Evolutionary conservation across 306 rosid genomes (phyloP).

Genomic region (Prosopis cineraria): DNA sequence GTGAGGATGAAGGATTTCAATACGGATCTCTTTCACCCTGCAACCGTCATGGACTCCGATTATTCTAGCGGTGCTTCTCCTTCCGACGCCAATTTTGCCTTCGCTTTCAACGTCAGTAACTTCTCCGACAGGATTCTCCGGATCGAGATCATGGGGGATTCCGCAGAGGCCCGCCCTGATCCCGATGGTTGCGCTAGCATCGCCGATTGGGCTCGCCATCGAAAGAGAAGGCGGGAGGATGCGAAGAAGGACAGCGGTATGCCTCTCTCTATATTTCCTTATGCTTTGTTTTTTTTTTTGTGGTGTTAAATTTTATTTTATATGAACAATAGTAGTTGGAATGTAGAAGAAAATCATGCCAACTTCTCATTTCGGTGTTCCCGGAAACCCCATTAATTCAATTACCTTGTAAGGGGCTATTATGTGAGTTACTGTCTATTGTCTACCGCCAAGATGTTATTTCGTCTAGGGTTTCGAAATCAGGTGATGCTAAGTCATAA

Average conservation of each 20-base stretch:
- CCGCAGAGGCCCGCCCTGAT: slow-evolving; percentile 53
- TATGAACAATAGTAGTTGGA: not conserved
- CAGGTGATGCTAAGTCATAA: not conserved
- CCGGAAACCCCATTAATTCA: not conserved
- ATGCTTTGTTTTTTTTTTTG: not conserved
- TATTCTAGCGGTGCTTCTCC: slow-evolving; percentile 48
- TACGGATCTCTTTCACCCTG: slow-evolving; percentile 87
- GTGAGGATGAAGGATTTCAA: slow-evolving; percentile 41
- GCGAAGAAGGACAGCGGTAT: slow-evolving; percentile 72
- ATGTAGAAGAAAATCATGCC: not conserved
- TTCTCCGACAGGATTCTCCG: slow-evolving; percentile 90
- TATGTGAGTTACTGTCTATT: not conserved
- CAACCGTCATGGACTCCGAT: slow-evolving; percentile 67
- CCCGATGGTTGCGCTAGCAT: slow-evolving; percentile 62
- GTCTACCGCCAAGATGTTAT: not conserved
- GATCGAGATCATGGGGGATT: slow-evolving; percentile 81
- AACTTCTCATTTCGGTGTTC: not conserved
- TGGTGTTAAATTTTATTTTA: not conserved
- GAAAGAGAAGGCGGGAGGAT: slow-evolving; percentile 90
- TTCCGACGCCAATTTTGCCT: slow-evolving; percentile 83
- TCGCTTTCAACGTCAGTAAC: slow-evolving; percentile 94
- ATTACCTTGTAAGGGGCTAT: not conserved
- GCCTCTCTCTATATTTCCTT: not conserved
- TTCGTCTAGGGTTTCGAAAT: slow-evolving; percentile 16
- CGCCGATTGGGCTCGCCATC: slow-evolving; percentile 92